A percentile compares a stretch with the other conserved stretches of the same genome.
These are phyloP conservation scores for Flaveria ramosissima DNA, from an alignment of 129 eudicot species.

Conservation along the genomic window DNA sequence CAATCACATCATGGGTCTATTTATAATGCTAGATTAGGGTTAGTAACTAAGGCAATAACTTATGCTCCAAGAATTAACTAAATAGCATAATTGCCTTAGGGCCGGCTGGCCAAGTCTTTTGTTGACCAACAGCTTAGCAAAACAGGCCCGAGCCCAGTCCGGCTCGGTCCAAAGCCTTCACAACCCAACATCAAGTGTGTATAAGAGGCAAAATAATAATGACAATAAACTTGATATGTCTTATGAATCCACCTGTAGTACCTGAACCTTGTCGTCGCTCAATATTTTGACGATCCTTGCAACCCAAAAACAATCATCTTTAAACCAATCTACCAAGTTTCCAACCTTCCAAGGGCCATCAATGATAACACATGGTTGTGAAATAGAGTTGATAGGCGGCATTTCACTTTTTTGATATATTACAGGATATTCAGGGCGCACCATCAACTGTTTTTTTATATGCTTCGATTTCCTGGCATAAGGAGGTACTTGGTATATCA, in stretches of 20 bases:
- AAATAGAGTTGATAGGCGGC: constrained; percentile 34
- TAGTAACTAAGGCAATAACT: too few species aligned
- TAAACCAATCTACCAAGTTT: constrained; percentile 61
- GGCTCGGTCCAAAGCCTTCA: too few species aligned
- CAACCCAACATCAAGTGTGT: neutral
- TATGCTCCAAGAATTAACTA: too few species aligned
- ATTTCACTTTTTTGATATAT: constrained; percentile 31
- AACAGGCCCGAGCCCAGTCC: too few species aligned
- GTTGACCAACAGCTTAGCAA: too few species aligned
- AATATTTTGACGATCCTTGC: constrained; percentile 48
- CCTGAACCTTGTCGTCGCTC: constrained; percentile 55
- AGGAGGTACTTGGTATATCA: constrained; percentile 44
- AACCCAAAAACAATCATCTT: constrained; percentile 53
- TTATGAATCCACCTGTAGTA: constrained; percentile 17
- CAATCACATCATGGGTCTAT: too few species aligned
- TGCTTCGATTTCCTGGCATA: constrained; percentile 27
- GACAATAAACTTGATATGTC: neutral
- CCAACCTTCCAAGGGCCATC: constrained; percentile 60
- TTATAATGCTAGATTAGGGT: too few species aligned
- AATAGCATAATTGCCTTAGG: too few species aligned
- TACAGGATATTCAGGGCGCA: constrained; percentile 62
- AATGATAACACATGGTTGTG: constrained; percentile 51
- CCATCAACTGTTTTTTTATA: constrained; percentile 43
- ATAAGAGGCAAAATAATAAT: neutral
- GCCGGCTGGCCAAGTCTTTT: too few species aligned